Evolutionary conservation across 345 rosid species (phyloP).

Genomic region (Jatropha curcas): DNA sequence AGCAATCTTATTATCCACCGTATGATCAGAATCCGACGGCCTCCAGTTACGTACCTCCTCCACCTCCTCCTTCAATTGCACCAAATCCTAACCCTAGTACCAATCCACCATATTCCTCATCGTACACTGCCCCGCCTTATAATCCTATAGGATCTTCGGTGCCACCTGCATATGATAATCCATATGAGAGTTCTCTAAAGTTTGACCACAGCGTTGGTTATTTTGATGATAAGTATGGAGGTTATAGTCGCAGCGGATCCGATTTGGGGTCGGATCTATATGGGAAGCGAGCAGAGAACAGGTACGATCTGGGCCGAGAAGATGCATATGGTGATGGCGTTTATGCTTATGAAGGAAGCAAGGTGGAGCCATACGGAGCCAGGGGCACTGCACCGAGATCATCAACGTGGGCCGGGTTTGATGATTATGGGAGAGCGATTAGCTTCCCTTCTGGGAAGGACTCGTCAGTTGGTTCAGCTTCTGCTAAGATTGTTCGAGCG

Average conservation of each 20-base stretch:
- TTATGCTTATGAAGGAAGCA: conserved; percentile 81
- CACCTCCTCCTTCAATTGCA: conserved; percentile 32
- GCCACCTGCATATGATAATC: conserved; percentile 43
- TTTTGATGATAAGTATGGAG: conserved; percentile 52
- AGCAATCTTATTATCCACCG: conserved; percentile 51
- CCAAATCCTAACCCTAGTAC: conserved; percentile 29
- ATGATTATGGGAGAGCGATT: conserved; percentile 90
- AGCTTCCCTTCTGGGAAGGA: conserved; percentile 60
- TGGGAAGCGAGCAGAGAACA: conserved; percentile 60
- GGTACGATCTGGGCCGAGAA: conserved; percentile 42
- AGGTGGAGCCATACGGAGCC: conserved; percentile 88
- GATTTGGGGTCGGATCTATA: conserved; percentile 60
- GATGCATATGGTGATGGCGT: conserved; percentile 81
- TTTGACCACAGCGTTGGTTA: conserved; percentile 50
- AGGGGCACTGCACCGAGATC: conserved; percentile 89
- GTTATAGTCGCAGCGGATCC: conserved; percentile 42
- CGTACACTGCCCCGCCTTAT: conserved; percentile 41
- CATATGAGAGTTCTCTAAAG: conserved; percentile 54
- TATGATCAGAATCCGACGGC: conserved; percentile 65
- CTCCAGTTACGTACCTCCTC: conserved; percentile 34
- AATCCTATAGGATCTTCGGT: conserved; percentile 43
- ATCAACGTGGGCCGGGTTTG: conserved; percentile 68
- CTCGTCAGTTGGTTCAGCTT: conserved; percentile 35
- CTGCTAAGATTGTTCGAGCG: conserved; percentile 83
- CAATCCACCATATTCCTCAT: conserved; percentile 33